Evolutionary conservation across 345 rosid species (phyloP), one percentile per base, ranked within the genome.

Genomic region (Microcos paniculata): DNA sequence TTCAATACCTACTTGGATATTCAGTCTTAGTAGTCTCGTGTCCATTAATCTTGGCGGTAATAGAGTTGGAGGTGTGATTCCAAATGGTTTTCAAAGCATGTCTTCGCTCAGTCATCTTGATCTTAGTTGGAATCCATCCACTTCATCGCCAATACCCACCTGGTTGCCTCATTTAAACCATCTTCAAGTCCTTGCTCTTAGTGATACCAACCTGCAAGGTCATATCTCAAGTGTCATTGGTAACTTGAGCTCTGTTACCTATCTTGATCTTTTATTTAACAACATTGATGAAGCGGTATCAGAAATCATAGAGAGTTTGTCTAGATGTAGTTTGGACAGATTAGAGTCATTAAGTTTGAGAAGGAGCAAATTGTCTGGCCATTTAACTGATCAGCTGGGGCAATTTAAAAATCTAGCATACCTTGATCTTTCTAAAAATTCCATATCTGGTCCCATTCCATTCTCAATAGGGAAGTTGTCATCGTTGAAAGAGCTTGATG

Each of bases 181-280:
- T 14, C 79, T 85, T 46, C 53, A 77, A 49, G n/a, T 23, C 33
- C 77, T 82, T 18, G 7, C n/a, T 48, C 68, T 80, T 48, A 0
- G 3, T 0, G 0, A 0, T 3, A 80, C 58, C 45, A 0, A 9
- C 3, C 52, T 85, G 13, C 30, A 49, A 2, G 84, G 85, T 33
- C 0, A 30, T 4, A 56, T 82, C 13, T 12, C 84, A 2, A 55
- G 46, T 63, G 21, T 45, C 48, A 63, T 35, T n/a, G 68, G 68
- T 55, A 43, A 16, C 48, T 45, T 78, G 77, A 75, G 38, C 13
- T 72, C 81, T 56, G 8, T 71, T 64, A 4, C 33, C 64, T 63
- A 31, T 23, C 77, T 78, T 30, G 1, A 63, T 63, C 45, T 63
- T n/a, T 35, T 16, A 1, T 0, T 0, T 8, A 38, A 38, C 38